phyloP scores from a whole-genome alignment of 495 filamentous ascomycete species.

The Aspergillus conjunctus region DNA sequence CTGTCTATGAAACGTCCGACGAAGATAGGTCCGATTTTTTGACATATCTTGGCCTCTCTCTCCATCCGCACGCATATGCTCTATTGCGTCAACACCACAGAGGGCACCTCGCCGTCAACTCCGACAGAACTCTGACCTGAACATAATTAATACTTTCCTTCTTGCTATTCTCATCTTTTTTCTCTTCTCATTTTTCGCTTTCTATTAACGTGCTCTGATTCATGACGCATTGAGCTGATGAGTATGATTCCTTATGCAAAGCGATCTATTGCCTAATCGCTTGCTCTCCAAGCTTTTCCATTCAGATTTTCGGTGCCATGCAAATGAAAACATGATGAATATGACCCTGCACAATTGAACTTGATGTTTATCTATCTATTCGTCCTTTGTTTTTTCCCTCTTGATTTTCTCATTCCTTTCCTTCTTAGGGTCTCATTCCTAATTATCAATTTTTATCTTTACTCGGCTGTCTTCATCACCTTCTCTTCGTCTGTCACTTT shows the following conservation, averaged over 20 bases:
- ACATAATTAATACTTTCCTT: constrained; percentile 19
- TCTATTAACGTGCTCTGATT: constrained; percentile 15
- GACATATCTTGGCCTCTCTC: constrained; percentile 12
- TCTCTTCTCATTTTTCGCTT: constrained; percentile 1
- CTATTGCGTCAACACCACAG: background rate
- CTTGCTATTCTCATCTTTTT: constrained; percentile 2
- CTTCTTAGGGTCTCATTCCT: background rate
- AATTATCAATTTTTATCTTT: background rate
- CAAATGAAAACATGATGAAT: constrained; percentile 21
- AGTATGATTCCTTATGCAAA: constrained; percentile 16
- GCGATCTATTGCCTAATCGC: constrained; percentile 15
- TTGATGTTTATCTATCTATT: constrained; percentile 8
- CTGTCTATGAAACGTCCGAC: constrained; percentile 15
- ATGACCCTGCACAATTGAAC: constrained; percentile 14
- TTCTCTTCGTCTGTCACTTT: constrained; percentile 1
- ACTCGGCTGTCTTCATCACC: constrained; percentile 1
- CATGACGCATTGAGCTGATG: constrained; percentile 22
- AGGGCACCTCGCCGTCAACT: constrained; percentile 1
- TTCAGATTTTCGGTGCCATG: constrained; percentile 6
- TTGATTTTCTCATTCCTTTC: constrained; percentile 1
- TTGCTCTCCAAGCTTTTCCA: constrained; percentile 2
- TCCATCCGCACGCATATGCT: constrained; percentile 7
- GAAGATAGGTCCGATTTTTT: constrained; percentile 12
- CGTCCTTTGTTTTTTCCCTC: constrained; percentile 11
- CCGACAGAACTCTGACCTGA: constrained; percentile 7